Conservation (phyloP, 2,329 filamentous ascomycete genomes). For the Aspergillus fructus region DNA sequence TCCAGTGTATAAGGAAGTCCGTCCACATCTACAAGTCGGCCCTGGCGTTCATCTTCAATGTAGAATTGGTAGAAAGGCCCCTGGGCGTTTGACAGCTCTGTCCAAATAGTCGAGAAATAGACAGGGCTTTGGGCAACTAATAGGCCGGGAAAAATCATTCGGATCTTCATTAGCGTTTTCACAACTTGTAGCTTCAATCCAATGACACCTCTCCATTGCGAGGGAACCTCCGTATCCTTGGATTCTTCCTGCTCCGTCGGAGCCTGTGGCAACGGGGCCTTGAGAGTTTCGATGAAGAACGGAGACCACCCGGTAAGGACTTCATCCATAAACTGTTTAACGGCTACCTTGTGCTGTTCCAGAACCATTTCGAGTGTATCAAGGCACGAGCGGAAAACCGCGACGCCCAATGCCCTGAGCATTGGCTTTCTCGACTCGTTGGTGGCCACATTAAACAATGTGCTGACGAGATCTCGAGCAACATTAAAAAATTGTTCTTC, state of each 20-base stretch:
- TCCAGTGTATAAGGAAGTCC: slow-evolving; percentile 92
- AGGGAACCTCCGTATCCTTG: slow-evolving; percentile 55
- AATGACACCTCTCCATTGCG: slow-evolving; percentile 76
- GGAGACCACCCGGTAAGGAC: slow-evolving; percentile 81
- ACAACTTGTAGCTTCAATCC: slow-evolving; percentile 91
- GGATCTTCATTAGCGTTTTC: slow-evolving; percentile 86
- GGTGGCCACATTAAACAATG: slow-evolving; percentile 77
- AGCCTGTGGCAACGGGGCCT: slow-evolving; percentile 66
- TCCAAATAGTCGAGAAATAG: slow-evolving; percentile 86
- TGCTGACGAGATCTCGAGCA: slow-evolving; percentile 79
- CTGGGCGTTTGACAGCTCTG: slow-evolving; percentile 75
- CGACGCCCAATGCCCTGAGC: slow-evolving; percentile 80
- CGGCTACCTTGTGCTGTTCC: slow-evolving; percentile 82
- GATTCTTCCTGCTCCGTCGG: slow-evolving; percentile 59
- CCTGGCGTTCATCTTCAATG: slow-evolving; percentile 80
- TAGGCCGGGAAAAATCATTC: slow-evolving; percentile 76
- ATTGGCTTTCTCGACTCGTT: slow-evolving; percentile 72
- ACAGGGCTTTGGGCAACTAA: slow-evolving; percentile 78
- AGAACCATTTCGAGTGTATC: slow-evolving; percentile 96
- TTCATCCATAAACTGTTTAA: slow-evolving; percentile 87
- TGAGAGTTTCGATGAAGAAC: slow-evolving; percentile 80
- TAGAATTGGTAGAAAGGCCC: slow-evolving; percentile 77
- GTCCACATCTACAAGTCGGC: slow-evolving; percentile 84
- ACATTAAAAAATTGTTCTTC: slow-evolving; percentile 94
- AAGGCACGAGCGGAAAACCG: slow-evolving; percentile 87